Percentiles rank a stretch among this genome's conserved stretches.
Conservation (phyloP, 257 asterid species). For the Leptodermis oblonga region DNA sequence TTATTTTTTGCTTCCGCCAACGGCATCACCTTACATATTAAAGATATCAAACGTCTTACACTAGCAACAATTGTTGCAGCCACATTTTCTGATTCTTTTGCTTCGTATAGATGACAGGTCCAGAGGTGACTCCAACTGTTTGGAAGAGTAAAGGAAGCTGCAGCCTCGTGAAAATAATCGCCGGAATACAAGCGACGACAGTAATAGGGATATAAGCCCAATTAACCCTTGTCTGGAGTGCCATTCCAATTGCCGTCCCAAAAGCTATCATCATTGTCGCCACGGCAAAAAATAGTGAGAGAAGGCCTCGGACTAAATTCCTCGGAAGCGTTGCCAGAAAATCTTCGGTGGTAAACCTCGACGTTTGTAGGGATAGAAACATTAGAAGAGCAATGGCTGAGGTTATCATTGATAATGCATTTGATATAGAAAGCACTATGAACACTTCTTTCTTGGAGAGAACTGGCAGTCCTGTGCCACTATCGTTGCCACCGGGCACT, state of each 20-base stretch:
- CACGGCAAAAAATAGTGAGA: not conserved
- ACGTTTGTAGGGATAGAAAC: constrained; percentile 5
- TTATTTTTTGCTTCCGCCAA: too few species aligned
- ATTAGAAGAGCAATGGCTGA: constrained; percentile 6
- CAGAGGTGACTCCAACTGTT: not conserved
- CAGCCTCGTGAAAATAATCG: not conserved
- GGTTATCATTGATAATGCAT: constrained; percentile 8
- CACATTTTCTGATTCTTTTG: not conserved
- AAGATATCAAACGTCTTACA: not conserved
- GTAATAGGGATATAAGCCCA: constrained; percentile 9
- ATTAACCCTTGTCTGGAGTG: not conserved
- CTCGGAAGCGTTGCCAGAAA: constrained; percentile 8
- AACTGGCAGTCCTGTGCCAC: not conserved
- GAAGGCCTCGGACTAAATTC: constrained; percentile 1
- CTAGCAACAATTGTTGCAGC: not conserved
- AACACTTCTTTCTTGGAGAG: constrained; percentile 2
- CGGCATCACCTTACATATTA: too few species aligned
- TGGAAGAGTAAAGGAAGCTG: not conserved
- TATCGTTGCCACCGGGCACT: constrained; percentile 3
- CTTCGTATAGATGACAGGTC: not conserved
- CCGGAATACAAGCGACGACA: constrained; percentile 11
- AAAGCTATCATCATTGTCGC: constrained; percentile 13
- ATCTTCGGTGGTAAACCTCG: constrained; percentile 8
- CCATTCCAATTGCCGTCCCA: constrained; percentile 7
- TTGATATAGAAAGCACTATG: not conserved